Conservation (phyloP, 139 green algal species). For the Chlamydomonas schloesseri region DNA sequence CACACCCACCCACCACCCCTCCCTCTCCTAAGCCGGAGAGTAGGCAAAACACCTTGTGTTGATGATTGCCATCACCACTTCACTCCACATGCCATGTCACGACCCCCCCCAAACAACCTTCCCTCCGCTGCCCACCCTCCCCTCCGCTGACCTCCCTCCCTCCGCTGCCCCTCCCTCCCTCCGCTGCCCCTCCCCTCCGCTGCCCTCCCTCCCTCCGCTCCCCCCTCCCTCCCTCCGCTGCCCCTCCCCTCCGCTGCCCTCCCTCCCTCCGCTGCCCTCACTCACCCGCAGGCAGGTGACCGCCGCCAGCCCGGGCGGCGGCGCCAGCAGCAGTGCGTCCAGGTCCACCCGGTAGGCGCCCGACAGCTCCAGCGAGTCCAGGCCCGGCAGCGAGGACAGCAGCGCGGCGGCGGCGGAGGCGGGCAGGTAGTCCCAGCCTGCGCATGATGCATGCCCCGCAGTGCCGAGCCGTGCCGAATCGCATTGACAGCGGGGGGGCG, state of each 20-base stretch:
- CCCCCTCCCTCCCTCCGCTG: not conserved
- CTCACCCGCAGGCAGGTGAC: slow-evolving; percentile 19
- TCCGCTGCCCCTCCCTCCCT: no score
- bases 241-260: not conserved
- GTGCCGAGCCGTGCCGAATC: not conserved
- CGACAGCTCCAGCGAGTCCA: slow-evolving; percentile 18
- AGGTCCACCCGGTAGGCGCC: slow-evolving; percentile 17
- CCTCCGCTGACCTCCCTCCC: no score
- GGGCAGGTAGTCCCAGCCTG: slow-evolving; percentile 29
- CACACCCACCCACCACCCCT: no score
- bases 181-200: not conserved
- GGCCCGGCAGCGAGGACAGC: slow-evolving; percentile 21
- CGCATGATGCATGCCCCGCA: no score
- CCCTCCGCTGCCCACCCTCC: no score
- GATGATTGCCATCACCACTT: no score
- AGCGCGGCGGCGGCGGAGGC: not conserved
- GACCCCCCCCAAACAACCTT: no score
- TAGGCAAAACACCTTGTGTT: no score
- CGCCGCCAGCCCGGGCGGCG: not conserved
- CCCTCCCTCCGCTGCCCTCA: not conserved
- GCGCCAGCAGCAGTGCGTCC: slow-evolving; percentile 13
- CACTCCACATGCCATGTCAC: no score
- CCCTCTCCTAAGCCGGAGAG: no score
- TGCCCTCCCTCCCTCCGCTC: not conserved
- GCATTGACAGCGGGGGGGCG: not conserved